Evolutionary conservation across 164 flowering plant genomes (phyloP).

Genomic region (Warburgia ugandensis): DNA sequence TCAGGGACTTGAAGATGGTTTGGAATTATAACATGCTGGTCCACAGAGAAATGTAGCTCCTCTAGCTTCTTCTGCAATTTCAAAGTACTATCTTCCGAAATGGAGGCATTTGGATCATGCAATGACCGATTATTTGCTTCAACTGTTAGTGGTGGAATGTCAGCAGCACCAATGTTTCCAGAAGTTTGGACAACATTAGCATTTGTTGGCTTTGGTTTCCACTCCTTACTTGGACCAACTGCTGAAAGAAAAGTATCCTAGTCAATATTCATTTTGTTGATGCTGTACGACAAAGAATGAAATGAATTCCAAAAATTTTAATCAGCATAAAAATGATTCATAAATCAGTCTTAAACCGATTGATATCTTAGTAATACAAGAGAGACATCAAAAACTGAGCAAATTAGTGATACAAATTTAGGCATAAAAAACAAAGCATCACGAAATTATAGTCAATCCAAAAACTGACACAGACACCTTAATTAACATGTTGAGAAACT

Average conservation of each 20-base stretch:
- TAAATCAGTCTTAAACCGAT: not conserved
- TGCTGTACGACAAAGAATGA: not conserved
- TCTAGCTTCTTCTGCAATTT: constrained; percentile 54
- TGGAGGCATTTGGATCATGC: constrained; percentile 18
- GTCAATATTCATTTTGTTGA: not conserved
- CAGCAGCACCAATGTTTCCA: constrained; percentile 20
- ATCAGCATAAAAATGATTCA: too few relatives aligned
- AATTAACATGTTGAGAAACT: too few relatives aligned
- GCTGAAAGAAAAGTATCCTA: constrained; percentile 10
- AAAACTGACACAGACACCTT: too few relatives aligned
- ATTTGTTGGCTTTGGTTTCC: constrained; percentile 71
- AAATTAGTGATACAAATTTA: not conserved
- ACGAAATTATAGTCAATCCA: not conserved
- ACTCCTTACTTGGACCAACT: constrained; percentile 65
- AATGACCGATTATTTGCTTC: constrained; percentile 24
- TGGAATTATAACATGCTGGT: constrained; percentile 76
- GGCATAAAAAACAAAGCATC: not conserved
- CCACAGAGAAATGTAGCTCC: constrained; percentile 39
- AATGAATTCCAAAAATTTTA: not conserved
- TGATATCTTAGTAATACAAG: not conserved
- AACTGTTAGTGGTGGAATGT: constrained; percentile 22
- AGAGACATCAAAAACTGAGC: not conserved
- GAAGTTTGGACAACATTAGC: constrained; percentile 28
- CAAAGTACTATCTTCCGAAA: constrained; percentile 32
- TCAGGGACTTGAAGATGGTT: constrained; percentile 86